Conservation (phyloP, 1,139 yeast genomes). For the Yamadazyma buinensis region DNA sequence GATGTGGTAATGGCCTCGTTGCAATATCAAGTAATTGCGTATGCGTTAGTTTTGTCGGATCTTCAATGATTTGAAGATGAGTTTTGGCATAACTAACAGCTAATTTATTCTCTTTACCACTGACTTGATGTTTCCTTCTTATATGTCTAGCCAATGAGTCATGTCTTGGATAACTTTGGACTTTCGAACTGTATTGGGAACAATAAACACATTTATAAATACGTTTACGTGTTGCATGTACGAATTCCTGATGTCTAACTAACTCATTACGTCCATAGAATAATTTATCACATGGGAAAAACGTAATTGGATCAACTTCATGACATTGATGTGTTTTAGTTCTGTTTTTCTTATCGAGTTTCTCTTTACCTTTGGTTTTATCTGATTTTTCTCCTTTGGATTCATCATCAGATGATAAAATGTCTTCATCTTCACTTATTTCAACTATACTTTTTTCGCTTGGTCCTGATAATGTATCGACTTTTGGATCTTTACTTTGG, state of each 20-base stretch:
- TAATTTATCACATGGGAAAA: conserved; percentile 34
- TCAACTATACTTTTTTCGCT: neutral
- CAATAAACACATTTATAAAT: conserved; percentile 44
- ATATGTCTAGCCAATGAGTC: conserved; percentile 47
- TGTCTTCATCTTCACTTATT: conserved; percentile 1
- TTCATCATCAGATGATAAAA: neutral
- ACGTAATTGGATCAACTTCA: conserved; percentile 31
- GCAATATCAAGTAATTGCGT: conserved; percentile 11
- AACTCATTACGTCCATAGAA: conserved; percentile 47
- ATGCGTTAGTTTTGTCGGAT: conserved; percentile 13
- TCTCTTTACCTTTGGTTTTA: conserved; percentile 1
- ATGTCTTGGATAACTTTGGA: conserved; percentile 45
- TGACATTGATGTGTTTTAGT: conserved; percentile 42
- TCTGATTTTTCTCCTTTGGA: neutral
- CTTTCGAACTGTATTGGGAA: conserved; percentile 31
- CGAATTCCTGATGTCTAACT: conserved; percentile 45
- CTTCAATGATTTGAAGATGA: conserved; percentile 38
- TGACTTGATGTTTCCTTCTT: conserved; percentile 43
- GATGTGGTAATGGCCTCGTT: conserved; percentile 29
- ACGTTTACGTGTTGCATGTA: conserved; percentile 45
- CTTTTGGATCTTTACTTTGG: too few species aligned
- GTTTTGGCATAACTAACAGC: conserved; percentile 49
- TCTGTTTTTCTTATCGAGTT: neutral
- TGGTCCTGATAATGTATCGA: neutral
- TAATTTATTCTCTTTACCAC: conserved; percentile 44